Conservation (phyloP, 2,329 filamentous ascomycete species). For the Pestalotiopsis sp. region DNA sequence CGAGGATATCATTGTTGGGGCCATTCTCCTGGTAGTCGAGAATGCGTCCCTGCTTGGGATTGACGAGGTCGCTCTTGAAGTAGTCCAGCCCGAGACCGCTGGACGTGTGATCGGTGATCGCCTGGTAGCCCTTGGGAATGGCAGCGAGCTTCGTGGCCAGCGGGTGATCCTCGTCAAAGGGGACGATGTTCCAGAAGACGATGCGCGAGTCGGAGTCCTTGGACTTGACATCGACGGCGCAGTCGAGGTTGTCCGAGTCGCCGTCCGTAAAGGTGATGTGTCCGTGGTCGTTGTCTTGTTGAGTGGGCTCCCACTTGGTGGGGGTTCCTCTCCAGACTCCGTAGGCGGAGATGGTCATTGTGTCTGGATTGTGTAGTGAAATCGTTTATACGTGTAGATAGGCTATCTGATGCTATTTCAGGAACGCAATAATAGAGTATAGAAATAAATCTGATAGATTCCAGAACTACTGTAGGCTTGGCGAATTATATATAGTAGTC, state of each 20-base stretch:
- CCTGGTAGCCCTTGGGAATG: slow-evolving; percentile 17
- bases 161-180: slow-evolving; percentile 34
- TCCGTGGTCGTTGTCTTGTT: slow-evolving; percentile 10
- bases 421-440: background rate
- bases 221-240: slow-evolving; percentile 27
- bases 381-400: background rate
- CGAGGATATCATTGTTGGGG: slow-evolving; percentile 31
- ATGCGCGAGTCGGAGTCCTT: slow-evolving; percentile 29
- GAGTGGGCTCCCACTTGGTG: slow-evolving; percentile 12
- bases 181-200: slow-evolving; percentile 52
- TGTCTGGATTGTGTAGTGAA: background rate
- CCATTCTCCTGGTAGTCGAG: slow-evolving; percentile 17
- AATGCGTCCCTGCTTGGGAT: slow-evolving; percentile 21
- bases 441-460: background rate
- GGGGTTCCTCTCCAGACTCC: slow-evolving; percentile 10
- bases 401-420: background rate
- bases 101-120: slow-evolving; percentile 10
- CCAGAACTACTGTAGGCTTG: background rate
- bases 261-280: slow-evolving; percentile 11
- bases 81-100: slow-evolving; percentile 18
- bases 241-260: slow-evolving; percentile 1
- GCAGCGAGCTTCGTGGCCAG: slow-evolving; percentile 15
- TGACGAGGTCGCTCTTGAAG: slow-evolving; percentile 18
- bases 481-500: background rate
- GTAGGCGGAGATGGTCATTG: slow-evolving; percentile 7